Percentiles rank a stretch among this genome's conserved stretches.
phyloP scores from a whole-genome alignment of 2,329 filamentous ascomycete genomes.

The Penicillium sp. region DNA sequence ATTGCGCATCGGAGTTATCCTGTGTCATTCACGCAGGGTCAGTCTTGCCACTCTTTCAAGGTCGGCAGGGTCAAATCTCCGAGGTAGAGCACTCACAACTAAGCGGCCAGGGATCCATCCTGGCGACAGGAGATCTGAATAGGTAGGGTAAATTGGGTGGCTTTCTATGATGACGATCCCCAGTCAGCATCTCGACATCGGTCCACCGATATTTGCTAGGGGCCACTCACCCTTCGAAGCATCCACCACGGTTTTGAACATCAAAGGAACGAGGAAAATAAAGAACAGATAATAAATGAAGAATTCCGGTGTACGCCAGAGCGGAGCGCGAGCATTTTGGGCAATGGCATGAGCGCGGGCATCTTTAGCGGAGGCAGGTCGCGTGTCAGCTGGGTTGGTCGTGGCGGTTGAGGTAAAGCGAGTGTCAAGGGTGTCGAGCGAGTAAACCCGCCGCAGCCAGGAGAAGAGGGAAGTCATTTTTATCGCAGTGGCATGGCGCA shows the following conservation, averaged over 20 bases:
- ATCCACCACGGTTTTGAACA: constrained; percentile 87
- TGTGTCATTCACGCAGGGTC: constrained; percentile 37
- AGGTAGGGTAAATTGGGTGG: constrained; percentile 78
- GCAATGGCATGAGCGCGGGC: constrained; percentile 39
- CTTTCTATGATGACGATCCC: constrained; percentile 56
- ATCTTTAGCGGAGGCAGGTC: constrained; percentile 39
- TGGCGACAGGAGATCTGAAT: constrained; percentile 66
- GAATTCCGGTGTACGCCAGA: constrained; percentile 87
- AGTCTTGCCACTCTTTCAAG: constrained; percentile 1
- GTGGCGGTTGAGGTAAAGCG: constrained; percentile 70
- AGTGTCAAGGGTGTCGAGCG: constrained; percentile 68
- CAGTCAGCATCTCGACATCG: constrained; percentile 11
- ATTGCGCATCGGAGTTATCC: constrained; percentile 90
- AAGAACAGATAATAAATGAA: constrained; percentile 75
- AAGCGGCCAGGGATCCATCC: constrained; percentile 93
- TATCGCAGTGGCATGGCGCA: constrained; percentile 33
- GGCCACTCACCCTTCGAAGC: constrained; percentile 71
- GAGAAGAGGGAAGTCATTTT: constrained; percentile 47
- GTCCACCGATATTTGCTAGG: not conserved
- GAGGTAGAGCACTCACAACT: constrained; percentile 60
- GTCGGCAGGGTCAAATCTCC: too few species aligned
- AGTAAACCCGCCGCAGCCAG: constrained; percentile 58
- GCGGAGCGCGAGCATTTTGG: constrained; percentile 59
- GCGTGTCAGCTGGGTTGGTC: constrained; percentile 59
- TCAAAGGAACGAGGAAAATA: constrained; percentile 67